phyloP scores from a whole-genome alignment of 78 protist species.

The Isochrysis galbana region DNA sequence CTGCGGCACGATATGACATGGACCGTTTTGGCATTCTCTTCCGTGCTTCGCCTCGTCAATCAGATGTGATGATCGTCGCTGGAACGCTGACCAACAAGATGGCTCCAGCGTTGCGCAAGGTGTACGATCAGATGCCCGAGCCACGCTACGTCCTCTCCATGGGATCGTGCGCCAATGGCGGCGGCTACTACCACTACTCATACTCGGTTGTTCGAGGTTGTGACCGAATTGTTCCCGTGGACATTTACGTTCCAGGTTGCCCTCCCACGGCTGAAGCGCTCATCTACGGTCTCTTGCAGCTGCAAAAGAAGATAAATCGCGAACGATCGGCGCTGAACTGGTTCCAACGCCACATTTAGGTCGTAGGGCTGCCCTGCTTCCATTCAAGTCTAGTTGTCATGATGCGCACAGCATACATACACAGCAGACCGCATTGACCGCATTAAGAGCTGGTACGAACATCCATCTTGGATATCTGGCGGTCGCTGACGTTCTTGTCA shows the following conservation, averaged over 20 bases:
- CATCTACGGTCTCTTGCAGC: conserved; percentile 85
- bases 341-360: conserved; percentile 27
- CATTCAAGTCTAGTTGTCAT: too few relatives aligned
- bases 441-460: too few relatives aligned
- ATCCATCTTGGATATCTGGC: too few relatives aligned
- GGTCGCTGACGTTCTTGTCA: too few relatives aligned
- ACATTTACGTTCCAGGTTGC: conserved; percentile 96
- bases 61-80: conserved; percentile 93
- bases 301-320: conserved; percentile 86
- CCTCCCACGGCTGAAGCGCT: conserved; percentile 98
- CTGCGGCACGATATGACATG: conserved; percentile 80
- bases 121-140: conserved; percentile 89
- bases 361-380: too few relatives aligned
- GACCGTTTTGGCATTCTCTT: conserved; percentile 94
- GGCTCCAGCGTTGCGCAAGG: conserved; percentile 95
- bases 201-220: conserved; percentile 96
- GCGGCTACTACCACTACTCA: conserved; percentile 96
- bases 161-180: conserved; percentile 98
- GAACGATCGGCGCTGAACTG: conserved; percentile 50
- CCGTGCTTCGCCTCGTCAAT: conserved; percentile 91
- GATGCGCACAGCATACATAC: too few relatives aligned
- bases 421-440: too few relatives aligned
- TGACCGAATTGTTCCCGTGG: conserved; percentile 95
- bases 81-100: conserved; percentile 97
- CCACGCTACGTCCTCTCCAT: conserved; percentile 88